These are phyloP conservation scores for Coemansia interrupta DNA, from an alignment of 192 early-diverging fungal genomes.

Conservation along the genomic window DNA sequence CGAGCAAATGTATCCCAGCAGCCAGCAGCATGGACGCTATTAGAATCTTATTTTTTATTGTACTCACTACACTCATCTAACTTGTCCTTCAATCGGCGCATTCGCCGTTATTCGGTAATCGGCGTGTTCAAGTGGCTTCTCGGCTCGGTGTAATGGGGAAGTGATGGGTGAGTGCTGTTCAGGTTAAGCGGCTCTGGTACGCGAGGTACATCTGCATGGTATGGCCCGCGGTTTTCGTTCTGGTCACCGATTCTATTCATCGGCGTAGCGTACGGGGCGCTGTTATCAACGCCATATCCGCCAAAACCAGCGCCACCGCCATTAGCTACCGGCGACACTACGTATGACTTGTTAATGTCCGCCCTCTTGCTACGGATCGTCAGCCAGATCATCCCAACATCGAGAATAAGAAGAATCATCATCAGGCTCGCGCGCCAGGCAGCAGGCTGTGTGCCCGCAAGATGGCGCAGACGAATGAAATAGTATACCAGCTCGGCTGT, in stretches of 20 bases:
- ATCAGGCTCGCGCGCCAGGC: conserved; percentile 46
- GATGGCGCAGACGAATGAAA: conserved; percentile 36
- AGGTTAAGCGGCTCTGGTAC: conserved; percentile 7
- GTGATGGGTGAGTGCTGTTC: conserved; percentile 7
- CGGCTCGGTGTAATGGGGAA: conserved; percentile 1
- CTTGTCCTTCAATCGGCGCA: no score
- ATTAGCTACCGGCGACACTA: neutral
- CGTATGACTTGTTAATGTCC: neutral
- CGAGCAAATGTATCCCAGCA: conserved; percentile 10
- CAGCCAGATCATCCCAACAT: conserved; percentile 45
- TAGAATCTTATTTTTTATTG: neutral
- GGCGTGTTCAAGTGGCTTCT: conserved; percentile 42
- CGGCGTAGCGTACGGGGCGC: neutral
- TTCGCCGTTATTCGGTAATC: conserved; percentile 21
- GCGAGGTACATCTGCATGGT: conserved; percentile 5
- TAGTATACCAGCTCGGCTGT: conserved; percentile 39
- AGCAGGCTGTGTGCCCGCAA: conserved; percentile 31
- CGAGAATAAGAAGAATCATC: conserved; percentile 37
- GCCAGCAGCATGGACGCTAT: neutral
- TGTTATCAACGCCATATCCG: neutral
- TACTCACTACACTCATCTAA: neutral
- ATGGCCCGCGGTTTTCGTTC: conserved; percentile 1
- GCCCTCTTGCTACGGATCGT: conserved; percentile 32
- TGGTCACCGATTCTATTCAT: conserved; percentile 2
- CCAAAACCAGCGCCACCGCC: neutral